Base-by-base conservation (phyloP, 108 stramenopile genomes). In the Cyclotella atomus region DNA sequence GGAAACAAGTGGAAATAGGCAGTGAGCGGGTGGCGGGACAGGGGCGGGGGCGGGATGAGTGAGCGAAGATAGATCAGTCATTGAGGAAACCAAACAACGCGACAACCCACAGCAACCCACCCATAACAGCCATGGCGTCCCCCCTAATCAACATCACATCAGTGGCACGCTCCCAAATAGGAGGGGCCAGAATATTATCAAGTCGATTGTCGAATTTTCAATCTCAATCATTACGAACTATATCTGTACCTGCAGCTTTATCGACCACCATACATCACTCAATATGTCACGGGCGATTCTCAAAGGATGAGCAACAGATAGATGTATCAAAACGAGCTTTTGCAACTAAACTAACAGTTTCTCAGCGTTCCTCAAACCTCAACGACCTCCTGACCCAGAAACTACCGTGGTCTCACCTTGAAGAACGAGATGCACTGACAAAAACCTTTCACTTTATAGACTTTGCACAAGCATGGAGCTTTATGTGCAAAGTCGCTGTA, bases 391-490 rank as follows among this genome's bases (percentile, higher is more conserved):
- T 65, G 6, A 47, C 59, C 14, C 54, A 57, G 25, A 59, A 44
- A 45, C 35, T 28, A 38, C 20, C 59, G 28, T 70, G 69, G 69
- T 33, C 21, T n/a, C 44, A 59, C 14, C 28, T 38, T 1, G 32
- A 15, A 29, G 44, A 64, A 41, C 75, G 87, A 21, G 83, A 91
- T 69, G 86, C 89, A 27, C 94, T 97, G 38, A 63, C 49, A 10
- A 94, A 93, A 68, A 91, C 90, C 1, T 97, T 89, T 70, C 56
- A 82, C 43, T 95, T 97, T 70, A 65, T 82, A 16, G 90, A 94
- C 81, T 97, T 96, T 69, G 54, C 53, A 21, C 88, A 95, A 84
- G 98, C 98, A 9, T 98, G 95, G 91, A 76, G 84, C 14, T 98
- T 98, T 81, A 97, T 98, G 98, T 76, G 84, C 6, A 84, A 93